Conservation (phyloP, 1,284 basidiomycete genomes). For the Marasmius tenuissimus region DNA sequence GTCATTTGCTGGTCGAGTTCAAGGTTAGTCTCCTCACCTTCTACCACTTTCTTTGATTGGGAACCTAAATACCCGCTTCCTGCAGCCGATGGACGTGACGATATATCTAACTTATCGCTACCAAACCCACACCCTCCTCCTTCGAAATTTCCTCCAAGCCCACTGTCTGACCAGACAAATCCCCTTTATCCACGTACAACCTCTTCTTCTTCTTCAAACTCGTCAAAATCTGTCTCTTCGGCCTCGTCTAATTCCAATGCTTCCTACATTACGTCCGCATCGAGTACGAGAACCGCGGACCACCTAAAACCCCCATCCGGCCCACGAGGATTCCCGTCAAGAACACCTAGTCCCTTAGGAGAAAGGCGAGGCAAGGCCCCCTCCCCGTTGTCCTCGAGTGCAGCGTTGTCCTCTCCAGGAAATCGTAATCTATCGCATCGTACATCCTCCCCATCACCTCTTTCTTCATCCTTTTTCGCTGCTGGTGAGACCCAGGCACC, state of each 20-base stretch:
- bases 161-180: background rate
- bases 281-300: background rate
- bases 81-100: background rate
- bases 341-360: background rate
- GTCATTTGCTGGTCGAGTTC: background rate
- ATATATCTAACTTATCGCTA: background rate
- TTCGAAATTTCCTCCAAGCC: background rate
- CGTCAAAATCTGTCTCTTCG: background rate
- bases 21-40: background rate
- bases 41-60: background rate
- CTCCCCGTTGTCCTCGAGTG: background rate
- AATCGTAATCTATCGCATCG: background rate
- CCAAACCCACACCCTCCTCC: background rate
- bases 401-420: background rate
- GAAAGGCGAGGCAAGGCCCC: background rate
- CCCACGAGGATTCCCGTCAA: background rate
- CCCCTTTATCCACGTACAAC: background rate
- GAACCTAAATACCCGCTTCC: background rate
- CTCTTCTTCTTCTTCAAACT: background rate
- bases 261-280: background rate
- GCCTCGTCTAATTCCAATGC: background rate
- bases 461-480: background rate
- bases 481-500: background rate
- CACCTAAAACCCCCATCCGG: background rate
- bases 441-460: background rate